phyloP scores from a whole-genome alignment of 441 rosid genomes.

The Isatis lusitanica region DNA sequence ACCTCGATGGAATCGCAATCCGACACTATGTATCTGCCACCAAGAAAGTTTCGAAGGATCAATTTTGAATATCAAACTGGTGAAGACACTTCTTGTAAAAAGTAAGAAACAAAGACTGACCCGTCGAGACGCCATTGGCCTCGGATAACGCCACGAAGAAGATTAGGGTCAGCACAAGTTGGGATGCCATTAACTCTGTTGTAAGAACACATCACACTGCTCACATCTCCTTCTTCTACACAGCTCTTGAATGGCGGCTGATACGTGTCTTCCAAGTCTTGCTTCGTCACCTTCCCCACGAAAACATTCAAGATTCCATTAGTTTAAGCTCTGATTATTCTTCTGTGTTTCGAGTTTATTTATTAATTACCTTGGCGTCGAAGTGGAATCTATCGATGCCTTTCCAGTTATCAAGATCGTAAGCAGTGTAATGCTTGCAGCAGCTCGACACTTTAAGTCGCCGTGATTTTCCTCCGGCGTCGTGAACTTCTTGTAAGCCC shows the following conservation, averaged over 20 bases:
- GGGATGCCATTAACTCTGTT: conserved; percentile 49
- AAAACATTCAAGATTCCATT: neutral
- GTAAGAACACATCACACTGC: conserved; percentile 58
- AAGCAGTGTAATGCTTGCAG: conserved; percentile 54
- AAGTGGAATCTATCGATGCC: conserved; percentile 43
- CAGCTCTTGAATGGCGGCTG: conserved; percentile 51
- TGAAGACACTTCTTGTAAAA: neutral
- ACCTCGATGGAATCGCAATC: conserved; percentile 55
- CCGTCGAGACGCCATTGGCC: conserved; percentile 49
- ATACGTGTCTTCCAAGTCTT: conserved; percentile 54
- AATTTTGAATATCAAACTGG: neutral
- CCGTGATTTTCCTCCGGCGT: conserved; percentile 13
- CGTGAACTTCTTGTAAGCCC: conserved; percentile 47
- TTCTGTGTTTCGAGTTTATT: neutral
- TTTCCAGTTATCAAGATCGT: conserved; percentile 49
- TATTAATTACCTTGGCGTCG: conserved; percentile 39
- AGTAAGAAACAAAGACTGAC: conserved; percentile 8
- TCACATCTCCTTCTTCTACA: conserved; percentile 50
- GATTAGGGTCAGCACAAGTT: conserved; percentile 45
- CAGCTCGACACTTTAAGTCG: conserved; percentile 51
- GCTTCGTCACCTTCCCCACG: conserved; percentile 39
- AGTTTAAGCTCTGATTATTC: neutral
- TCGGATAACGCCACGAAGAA: conserved; percentile 40
- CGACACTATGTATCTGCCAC: conserved; percentile 45
- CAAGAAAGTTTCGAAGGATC: neutral